Base-by-base conservation (phyloP, 1,139 yeast species). In the Lodderomyces orthopsilosis region DNA sequence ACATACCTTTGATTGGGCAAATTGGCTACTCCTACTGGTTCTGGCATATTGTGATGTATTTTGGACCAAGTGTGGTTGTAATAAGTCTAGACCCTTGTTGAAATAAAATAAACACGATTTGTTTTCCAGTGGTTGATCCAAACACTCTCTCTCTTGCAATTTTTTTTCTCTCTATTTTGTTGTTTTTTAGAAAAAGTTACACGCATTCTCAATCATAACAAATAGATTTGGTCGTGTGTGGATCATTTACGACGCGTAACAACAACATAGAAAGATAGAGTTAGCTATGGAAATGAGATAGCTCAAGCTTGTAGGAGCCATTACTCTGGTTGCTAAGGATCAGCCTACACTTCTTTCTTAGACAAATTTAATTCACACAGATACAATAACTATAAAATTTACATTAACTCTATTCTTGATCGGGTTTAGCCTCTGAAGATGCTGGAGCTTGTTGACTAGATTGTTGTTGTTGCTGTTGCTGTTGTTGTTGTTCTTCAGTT, bases 1-100 rank as follows among this genome's bases (percentile, higher is more conserved):
- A 75, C 85, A 47, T 70, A 83, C 85, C 94, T 79, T 72, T 93
- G 98, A 62, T 90, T 90, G 46, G 98, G 98, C 57, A 93, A 77
- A 57, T 88, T 86, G 45, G 95, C 81, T 56, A 91, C 83, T 50
- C 98, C 98, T 53, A 91, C 77, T 44, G 81, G 75, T 62, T 78
- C 84, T 46, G 69, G 72, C 73, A 67, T 63, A 23, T 37, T 28
- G 37, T n/a, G 23, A 33, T 30, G 27, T 27, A 27, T 27, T 27
- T 6, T 27, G 17, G n/a, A 24, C 10, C 27, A 7, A 24, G 32
- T 27, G 32, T 24, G n/a, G 9, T 24, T 24, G 27, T n/a, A 8
- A 24, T 24, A 8, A 10, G 10, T 24, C n/a, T 27, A 27, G 32
- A 27, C 32, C 32, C 32, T 27, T 23, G 34, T 35, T 35, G 17